phyloP scores from a whole-genome alignment of 768 basidiomycete species.

The Royoungia palumana region DNA sequence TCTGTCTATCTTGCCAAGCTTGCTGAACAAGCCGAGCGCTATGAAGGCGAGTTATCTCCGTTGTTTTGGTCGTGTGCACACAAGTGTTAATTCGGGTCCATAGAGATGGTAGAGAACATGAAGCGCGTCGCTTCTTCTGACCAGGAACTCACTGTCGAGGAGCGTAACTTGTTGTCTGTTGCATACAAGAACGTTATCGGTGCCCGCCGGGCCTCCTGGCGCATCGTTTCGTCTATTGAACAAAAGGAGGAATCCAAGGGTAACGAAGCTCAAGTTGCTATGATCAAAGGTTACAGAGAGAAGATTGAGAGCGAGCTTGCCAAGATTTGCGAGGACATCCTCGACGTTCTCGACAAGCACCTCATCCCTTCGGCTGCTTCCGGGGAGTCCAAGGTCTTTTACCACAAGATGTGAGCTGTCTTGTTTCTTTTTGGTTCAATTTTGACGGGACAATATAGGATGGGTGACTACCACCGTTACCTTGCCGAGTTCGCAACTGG shows the following conservation, averaged over 20 bases:
- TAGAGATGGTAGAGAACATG: constrained; percentile 99
- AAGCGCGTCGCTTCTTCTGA: constrained; percentile 97
- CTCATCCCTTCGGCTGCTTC: constrained; percentile 95
- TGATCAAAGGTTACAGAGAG: constrained; percentile 98
- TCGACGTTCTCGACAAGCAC: constrained; percentile 96
- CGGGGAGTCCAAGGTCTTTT: constrained; percentile 98
- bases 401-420: constrained; percentile 90
- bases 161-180: constrained; percentile 95
- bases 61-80: constrained; percentile 9
- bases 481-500: constrained; percentile 98
- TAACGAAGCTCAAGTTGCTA: constrained; percentile 90
- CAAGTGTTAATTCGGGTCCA: constrained; percentile 10
- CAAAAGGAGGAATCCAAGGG: constrained; percentile 99
- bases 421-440: background rate
- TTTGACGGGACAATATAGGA: constrained; percentile 51
- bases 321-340: constrained; percentile 98
- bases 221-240: constrained; percentile 97
- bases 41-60: constrained; percentile 66
- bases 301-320: constrained; percentile 97
- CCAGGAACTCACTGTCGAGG: constrained; percentile 97
- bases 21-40: constrained; percentile 99
- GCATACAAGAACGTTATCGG: constrained; percentile 99
- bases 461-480: constrained; percentile 99
- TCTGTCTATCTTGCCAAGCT: constrained; percentile 99
- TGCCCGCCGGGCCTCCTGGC: constrained; percentile 96